Percentiles rank a stretch among this genome's conserved stretches.
Evolutionary conservation across 306 rosid genomes (phyloP).

Genomic region (Inga laurina): DNA sequence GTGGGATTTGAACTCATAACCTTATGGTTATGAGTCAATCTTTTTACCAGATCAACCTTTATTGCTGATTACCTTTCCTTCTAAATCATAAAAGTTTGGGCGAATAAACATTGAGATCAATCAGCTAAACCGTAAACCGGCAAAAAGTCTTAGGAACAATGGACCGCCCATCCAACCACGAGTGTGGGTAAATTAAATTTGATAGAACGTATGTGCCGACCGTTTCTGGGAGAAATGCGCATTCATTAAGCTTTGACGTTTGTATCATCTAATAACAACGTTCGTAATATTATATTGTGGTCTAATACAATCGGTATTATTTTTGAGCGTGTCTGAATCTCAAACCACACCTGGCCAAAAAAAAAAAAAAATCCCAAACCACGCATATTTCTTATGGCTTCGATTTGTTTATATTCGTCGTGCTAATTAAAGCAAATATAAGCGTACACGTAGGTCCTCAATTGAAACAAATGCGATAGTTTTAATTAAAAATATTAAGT

Average conservation of each 20-base stretch:
- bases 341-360: background rate
- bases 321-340: background rate
- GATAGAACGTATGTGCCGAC: background rate
- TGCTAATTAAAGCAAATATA: background rate
- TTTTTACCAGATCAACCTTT: too few relatives aligned
- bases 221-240: background rate
- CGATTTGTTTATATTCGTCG: background rate
- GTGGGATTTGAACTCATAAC: too few relatives aligned
- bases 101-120: too few relatives aligned
- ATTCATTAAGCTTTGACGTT: background rate
- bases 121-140: background rate
- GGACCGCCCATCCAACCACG: slow-evolving; percentile 32
- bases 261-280: background rate
- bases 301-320: background rate
- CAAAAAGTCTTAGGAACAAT: slow-evolving; percentile 28
- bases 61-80: slow-evolving; percentile 35
- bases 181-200: background rate
- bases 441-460: background rate
- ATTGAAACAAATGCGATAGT: background rate
- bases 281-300: background rate
- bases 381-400: background rate
- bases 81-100: slow-evolving; percentile 6
- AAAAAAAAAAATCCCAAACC: too few relatives aligned
- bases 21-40: too few relatives aligned
- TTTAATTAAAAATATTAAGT: background rate